Percentiles rank a stretch among this genome's conserved stretches.
These are phyloP conservation scores for Lasiodiplodia sp. DNA, from an alignment of 2,329 filamentous ascomycete genomes.

Conservation along the genomic window DNA sequence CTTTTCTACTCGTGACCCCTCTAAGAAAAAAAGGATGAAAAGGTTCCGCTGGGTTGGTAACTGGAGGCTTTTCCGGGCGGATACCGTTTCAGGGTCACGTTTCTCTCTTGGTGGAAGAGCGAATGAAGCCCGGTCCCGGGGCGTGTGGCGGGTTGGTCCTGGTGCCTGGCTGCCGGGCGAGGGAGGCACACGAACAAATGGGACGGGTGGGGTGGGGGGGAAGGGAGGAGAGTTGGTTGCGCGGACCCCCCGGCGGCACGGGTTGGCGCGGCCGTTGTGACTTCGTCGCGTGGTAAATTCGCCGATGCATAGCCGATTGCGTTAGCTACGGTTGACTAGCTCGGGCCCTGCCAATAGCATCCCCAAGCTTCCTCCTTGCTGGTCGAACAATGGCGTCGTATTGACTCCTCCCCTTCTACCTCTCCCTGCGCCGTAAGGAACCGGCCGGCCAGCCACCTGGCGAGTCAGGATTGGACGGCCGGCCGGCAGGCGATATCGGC, in stretches of 20 bases:
- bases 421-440: background rate
- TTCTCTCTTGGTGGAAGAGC: background rate
- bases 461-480: conserved; percentile 11
- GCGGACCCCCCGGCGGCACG: background rate
- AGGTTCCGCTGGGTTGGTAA: conserved; percentile 13
- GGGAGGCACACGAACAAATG: background rate
- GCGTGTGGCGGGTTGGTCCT: background rate
- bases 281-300: conserved; percentile 10
- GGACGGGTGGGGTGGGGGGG: background rate
- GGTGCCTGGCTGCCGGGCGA: background rate
- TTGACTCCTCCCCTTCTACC: background rate
- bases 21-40: background rate
- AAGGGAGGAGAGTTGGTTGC: background rate
- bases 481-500: conserved; percentile 23
- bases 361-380: background rate
- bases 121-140: background rate
- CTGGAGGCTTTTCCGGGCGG: conserved; percentile 1
- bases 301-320: conserved; percentile 5
- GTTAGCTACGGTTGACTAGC: background rate
- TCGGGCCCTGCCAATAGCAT: background rate
- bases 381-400: background rate
- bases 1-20: conserved; percentile 3
- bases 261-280: background rate
- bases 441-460: conserved; percentile 12
- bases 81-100: conserved; percentile 5